A percentile compares a stretch with the other conserved stretches of the same genome.
These are phyloP conservation scores for Kazachstania kunashirensis DNA, from an alignment of 805 yeast species.

Conservation along the genomic window DNA sequence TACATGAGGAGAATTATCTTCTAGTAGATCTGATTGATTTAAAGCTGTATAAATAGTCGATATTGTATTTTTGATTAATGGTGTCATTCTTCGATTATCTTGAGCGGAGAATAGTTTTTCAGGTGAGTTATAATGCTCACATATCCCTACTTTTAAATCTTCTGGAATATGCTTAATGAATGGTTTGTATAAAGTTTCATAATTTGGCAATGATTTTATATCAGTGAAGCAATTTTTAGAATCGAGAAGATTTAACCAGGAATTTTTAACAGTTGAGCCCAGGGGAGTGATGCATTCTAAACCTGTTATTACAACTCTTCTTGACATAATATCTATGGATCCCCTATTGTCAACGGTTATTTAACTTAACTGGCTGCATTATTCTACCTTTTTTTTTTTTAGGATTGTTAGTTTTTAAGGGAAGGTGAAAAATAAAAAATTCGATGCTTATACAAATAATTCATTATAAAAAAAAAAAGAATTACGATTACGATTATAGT, in stretches of 20 bases:
- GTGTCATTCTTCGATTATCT: slow-evolving; percentile 48
- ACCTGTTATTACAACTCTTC: slow-evolving; percentile 86
- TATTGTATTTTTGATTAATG: slow-evolving; percentile 68
- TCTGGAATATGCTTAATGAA: slow-evolving; percentile 47
- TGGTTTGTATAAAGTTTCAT: slow-evolving; percentile 33
- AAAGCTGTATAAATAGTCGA: slow-evolving; percentile 74
- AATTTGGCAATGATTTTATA: slow-evolving; percentile 32
- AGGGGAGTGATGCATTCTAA: slow-evolving; percentile 79
- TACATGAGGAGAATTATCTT: slow-evolving; percentile 27
- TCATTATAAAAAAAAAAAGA: no score
- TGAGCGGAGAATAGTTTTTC: slow-evolving; percentile 35
- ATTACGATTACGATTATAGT: no score
- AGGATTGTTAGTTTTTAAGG: no score
- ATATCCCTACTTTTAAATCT: slow-evolving; percentile 58
- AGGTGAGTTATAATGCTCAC: slow-evolving; percentile 41
- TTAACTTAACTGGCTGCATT: no score
- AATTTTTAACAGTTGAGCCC: slow-evolving; percentile 52
- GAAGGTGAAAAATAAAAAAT: no score
- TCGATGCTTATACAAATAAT: no score
- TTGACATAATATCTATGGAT: slow-evolving; percentile 8
- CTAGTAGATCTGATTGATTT: slow-evolving; percentile 49
- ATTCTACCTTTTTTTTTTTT: no score
- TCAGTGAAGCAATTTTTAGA: slow-evolving; percentile 52
- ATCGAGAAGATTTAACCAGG: slow-evolving; percentile 47
- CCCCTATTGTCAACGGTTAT: no score